A percentile compares a stretch with the other conserved stretches of the same genome.
These are phyloP conservation scores for Chlamydomonas sp. DNA, from an alignment of 139 green algal species.

Conservation along the genomic window DNA sequence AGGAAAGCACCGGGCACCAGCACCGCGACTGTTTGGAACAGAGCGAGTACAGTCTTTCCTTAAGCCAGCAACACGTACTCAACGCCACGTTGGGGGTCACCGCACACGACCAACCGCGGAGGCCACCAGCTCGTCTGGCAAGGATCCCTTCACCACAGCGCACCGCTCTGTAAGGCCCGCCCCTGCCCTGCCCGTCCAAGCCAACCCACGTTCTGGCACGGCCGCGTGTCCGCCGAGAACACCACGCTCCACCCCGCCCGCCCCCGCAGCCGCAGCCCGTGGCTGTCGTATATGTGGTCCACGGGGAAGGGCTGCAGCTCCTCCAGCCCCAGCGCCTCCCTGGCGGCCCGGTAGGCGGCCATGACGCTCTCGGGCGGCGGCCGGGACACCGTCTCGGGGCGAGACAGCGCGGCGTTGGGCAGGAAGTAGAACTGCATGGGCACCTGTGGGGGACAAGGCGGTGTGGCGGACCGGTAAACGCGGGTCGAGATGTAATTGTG, in stretches of 20 bases:
- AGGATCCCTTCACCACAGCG: neutral
- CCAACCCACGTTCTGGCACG: conserved; percentile 59
- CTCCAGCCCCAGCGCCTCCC: conserved; percentile 1
- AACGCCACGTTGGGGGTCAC: no score
- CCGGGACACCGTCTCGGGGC: neutral
- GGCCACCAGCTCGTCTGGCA: no score
- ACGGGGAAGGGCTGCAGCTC: conserved; percentile 64
- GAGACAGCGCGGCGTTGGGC: conserved; percentile 54
- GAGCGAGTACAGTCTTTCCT: no score
- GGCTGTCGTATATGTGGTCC: conserved; percentile 65
- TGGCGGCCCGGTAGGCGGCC: neutral
- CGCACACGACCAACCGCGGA: no score
- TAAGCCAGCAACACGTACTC: no score
- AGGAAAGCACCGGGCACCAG: no score
- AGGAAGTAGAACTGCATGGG: conserved; percentile 75
- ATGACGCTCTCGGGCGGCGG: neutral
- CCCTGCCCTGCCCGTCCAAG: neutral
- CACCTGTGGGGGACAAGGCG: neutral
- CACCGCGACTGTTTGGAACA: no score
- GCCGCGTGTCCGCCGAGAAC: conserved; percentile 94
- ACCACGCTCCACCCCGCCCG: conserved; percentile 78
- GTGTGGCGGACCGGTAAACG: neutral
- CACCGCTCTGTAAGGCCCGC: neutral
- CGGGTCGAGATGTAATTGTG: no score
- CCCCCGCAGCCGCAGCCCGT: conserved; percentile 77